These are phyloP conservation scores for Cryphonectria parasitica DNA, from an alignment of 2,329 filamentous ascomycete genomes.

Conservation along the genomic window DNA sequence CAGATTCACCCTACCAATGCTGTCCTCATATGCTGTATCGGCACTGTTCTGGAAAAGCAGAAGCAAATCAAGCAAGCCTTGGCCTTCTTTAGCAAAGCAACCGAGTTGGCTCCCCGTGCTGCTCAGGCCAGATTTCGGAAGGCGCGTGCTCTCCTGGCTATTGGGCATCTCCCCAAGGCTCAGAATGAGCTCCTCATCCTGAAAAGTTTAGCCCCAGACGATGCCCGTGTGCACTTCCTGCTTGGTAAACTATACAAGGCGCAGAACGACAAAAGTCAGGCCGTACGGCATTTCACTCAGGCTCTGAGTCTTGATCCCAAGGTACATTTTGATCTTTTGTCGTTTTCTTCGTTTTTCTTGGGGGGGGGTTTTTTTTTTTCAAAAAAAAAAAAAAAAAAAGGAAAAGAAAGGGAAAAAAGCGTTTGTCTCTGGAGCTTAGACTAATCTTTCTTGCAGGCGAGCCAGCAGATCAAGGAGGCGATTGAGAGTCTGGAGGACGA, in stretches of 20 bases:
- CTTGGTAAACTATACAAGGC: constrained; percentile 82
- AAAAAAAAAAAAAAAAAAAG: too few species aligned
- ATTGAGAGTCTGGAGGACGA: constrained; percentile 91
- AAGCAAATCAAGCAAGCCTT: constrained; percentile 80
- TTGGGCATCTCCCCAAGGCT: constrained; percentile 72
- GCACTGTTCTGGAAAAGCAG: constrained; percentile 85
- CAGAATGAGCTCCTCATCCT: constrained; percentile 83
- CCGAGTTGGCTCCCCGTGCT: constrained; percentile 78
- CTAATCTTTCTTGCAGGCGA: constrained; percentile 62
- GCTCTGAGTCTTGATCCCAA: constrained; percentile 96
- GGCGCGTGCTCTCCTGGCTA: constrained; percentile 80
- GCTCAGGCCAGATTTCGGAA: constrained; percentile 91
- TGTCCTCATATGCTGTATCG: constrained; percentile 90
- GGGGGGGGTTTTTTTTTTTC: too few species aligned
- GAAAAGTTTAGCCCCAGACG: constrained; percentile 89
- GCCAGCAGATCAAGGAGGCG: constrained; percentile 91
- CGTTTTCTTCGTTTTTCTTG: too few species aligned
- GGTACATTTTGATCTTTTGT: constrained; percentile 55
- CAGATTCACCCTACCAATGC: constrained; percentile 93
- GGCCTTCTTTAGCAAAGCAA: constrained; percentile 79
- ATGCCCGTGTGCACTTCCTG: constrained; percentile 94
- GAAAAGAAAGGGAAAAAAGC: neutral
- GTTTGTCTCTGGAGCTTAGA: neutral
- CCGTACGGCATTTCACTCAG: constrained; percentile 93
- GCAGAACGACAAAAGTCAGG: constrained; percentile 72